Evolutionary conservation across 345 rosid species (phyloP).

Genomic region (Syzygium aromaticum): DNA sequence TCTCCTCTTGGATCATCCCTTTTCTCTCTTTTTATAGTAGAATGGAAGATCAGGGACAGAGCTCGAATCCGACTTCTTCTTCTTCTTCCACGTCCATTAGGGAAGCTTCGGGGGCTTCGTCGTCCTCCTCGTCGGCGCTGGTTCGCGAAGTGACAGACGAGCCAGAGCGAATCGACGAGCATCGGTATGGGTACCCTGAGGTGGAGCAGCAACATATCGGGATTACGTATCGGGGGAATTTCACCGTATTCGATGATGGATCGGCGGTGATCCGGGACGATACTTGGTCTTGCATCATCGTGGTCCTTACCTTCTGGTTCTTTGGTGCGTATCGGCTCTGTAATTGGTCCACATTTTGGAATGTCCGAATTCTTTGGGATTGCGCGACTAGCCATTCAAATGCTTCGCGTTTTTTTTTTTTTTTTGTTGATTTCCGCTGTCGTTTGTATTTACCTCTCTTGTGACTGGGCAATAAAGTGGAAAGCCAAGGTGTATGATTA

Average conservation of each 20-base stretch:
- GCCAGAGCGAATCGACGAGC: constrained; percentile 15
- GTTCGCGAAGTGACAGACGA: constrained; percentile 40
- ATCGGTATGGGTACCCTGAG: constrained; percentile 21
- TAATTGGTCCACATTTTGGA: background rate
- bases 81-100: constrained; percentile 3
- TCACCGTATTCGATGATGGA: constrained; percentile 18
- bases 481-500: background rate
- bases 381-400: background rate
- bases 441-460: background rate
- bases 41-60: constrained; percentile 47
- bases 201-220: constrained; percentile 39
- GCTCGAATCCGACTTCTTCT: constrained; percentile 1
- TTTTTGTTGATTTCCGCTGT: background rate
- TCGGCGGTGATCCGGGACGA: constrained; percentile 43
- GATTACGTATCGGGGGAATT: constrained; percentile 20
- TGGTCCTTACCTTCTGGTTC: constrained; percentile 79
- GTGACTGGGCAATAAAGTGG: background rate
- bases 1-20: background rate
- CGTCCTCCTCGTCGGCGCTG: constrained; percentile 21
- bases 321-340: constrained; percentile 45
- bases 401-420: background rate
- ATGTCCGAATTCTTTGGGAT: background rate
- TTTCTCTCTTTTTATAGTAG: background rate
- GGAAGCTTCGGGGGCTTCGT: constrained; percentile 9
- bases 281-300: constrained; percentile 82